Base-by-base conservation (phyloP, 176 grass and related monocot genomes). In the Triticum timopheevii region DNA sequence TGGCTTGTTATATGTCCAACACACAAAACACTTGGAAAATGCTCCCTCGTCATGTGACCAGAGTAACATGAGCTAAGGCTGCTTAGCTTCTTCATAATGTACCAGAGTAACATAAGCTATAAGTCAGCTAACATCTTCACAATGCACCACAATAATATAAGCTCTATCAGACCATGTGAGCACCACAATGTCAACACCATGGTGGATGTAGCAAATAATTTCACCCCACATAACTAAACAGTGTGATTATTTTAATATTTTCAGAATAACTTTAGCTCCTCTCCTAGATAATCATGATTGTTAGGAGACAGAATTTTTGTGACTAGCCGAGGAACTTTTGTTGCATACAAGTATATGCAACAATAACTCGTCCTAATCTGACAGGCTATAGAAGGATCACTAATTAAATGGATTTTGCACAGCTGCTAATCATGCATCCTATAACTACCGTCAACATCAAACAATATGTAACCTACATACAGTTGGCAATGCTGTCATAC, bases 391-490 rank as follows among this genome's bases (percentile, higher is more conserved):
- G n/a, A 86, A 83, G 13, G 3, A 45, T n/a, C 11, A 12, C 45
- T 80, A 39, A 76, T 23, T 76, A 35, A 19, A 69, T 67, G 27
- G 47, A 75, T 84, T 74, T 17, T 35, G 67, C 74, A 20, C 36
- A 33, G 30, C 35, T 68, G 38, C 3, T 39, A 83, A 23, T 45
- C 61, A 75, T 67, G 65, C 15, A 38, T 39, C 61, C 34, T 36
- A 90, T 24, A 84, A 49, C 80, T 74, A 36, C 33, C 45, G 5
- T 83, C 49, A 28, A 34, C 56, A 79, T 66, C 2, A 1, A 5
- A 73, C 9, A 87, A 73, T 35, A 79, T 27, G 56, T 80, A 44
- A 87, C 8, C 4, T 5, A 54, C 13, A 50, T 5, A 54, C 13
- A 50, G 39, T 72, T 73, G 24, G 13, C 24, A 34, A 15, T 42